These are phyloP conservation scores for Alternaria viburni DNA, from an alignment of 2,329 filamentous ascomycete species.

Conservation along the genomic window DNA sequence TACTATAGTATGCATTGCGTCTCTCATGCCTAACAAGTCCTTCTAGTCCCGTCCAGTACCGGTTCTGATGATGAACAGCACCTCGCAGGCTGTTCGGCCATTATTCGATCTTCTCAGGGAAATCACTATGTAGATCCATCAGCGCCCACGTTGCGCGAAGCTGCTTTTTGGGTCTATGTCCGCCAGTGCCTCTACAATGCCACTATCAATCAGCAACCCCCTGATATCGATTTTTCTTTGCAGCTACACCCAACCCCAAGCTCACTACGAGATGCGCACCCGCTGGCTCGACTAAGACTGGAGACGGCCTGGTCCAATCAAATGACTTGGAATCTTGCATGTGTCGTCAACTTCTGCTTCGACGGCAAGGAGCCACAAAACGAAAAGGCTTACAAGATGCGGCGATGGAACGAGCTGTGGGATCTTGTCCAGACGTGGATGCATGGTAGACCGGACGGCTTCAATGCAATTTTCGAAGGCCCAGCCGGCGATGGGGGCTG, in stretches of 20 bases:
- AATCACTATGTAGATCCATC: slow-evolving; percentile 39
- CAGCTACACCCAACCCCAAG: slow-evolving; percentile 30
- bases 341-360: slow-evolving; percentile 40
- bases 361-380: slow-evolving; percentile 18
- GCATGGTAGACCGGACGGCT: slow-evolving; percentile 29
- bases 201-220: slow-evolving; percentile 41
- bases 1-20: not conserved
- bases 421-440: slow-evolving; percentile 32
- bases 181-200: slow-evolving; percentile 43
- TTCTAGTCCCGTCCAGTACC: slow-evolving; percentile 30
- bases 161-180: slow-evolving; percentile 44
- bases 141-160: slow-evolving; percentile 40
- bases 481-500: slow-evolving; percentile 12
- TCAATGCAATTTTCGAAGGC: slow-evolving; percentile 39
- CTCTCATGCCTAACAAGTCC: slow-evolving; percentile 3
- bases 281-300: slow-evolving; percentile 30
- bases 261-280: slow-evolving; percentile 32
- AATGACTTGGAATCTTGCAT: slow-evolving; percentile 42
- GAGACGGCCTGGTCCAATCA: slow-evolving; percentile 44
- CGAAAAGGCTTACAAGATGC: slow-evolving; percentile 16
- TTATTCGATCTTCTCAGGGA: slow-evolving; percentile 37
- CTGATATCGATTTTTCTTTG: slow-evolving; percentile 37
- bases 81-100: slow-evolving; percentile 39
- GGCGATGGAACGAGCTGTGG: slow-evolving; percentile 33
- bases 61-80: slow-evolving; percentile 39